Evolutionary conservation across 345 rosid genomes (phyloP), one percentile per base, ranked within the genome.

Genomic region (Luvunga scandens): DNA sequence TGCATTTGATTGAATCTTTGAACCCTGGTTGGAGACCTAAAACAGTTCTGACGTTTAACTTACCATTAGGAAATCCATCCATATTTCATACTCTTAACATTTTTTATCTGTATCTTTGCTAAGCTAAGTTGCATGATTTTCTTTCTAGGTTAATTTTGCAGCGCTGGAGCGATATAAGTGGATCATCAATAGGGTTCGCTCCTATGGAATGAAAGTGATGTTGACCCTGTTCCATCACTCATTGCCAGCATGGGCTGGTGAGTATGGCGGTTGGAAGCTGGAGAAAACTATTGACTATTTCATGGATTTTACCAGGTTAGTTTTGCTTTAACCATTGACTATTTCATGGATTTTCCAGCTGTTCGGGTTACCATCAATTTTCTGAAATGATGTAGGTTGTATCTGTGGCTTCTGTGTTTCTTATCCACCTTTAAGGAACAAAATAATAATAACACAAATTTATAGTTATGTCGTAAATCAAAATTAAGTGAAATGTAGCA

Each of bases 201-300:
- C 88, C 61, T 86, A 87, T 79, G 99, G 97, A 80, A 93, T 95
- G 99, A 95, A 91, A 85, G 99, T 93, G 86, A 95, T 95, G 99
- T 91, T 92, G 67, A 95, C 98, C 42, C 84, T 95, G 39, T 95
- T 95, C 81, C 99, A 95, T 83, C 99, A 95, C 81, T 93, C 99
- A 28, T 80, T 95, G 84, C 99, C 99, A 63, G 93, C 96, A 33
- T 95, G 98, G 98, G 99, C 98, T 69, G 90, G 93, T 86, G 98
- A 87, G 68, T 95, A 93, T 85, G 99, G 99, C 56, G 99, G 99
- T 25, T 93, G 99, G 97, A 95, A 93, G 88, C 77, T 90, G 75
- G 98, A 95, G 86, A 95, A 92, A 87, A 95, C 99, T 69, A 92
- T 93, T 57, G 91, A 90, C 70, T 93, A 92, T 85, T 93, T 95